phyloP scores from a whole-genome alignment of 2,329 filamentous ascomycete genomes.

The Penicillium rolfsii region DNA sequence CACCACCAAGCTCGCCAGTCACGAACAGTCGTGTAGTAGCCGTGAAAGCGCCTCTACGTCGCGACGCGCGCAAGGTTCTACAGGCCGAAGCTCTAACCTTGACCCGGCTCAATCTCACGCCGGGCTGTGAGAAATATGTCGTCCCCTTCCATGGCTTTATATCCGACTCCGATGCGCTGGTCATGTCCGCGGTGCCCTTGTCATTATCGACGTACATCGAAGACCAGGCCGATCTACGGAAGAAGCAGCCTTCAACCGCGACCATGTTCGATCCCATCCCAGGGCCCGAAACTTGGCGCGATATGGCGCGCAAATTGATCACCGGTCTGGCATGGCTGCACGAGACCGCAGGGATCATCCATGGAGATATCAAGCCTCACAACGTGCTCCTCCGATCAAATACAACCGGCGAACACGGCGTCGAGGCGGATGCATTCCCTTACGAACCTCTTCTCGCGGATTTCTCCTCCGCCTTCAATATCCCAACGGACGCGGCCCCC shows the following conservation, averaged over 20 bases:
- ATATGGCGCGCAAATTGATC: slow-evolving; percentile 47
- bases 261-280: slow-evolving; percentile 53
- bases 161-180: slow-evolving; percentile 42
- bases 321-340: slow-evolving; percentile 51
- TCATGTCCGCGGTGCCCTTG: slow-evolving; percentile 51
- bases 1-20: slow-evolving; percentile 44
- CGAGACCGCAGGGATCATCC: slow-evolving; percentile 43
- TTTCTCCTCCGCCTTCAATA: slow-evolving; percentile 48
- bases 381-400: slow-evolving; percentile 47
- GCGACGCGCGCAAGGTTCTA: slow-evolving; percentile 47
- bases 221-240: slow-evolving; percentile 34
- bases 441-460: slow-evolving; percentile 50
- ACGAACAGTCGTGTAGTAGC: slow-evolving; percentile 42
- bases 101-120: slow-evolving; percentile 41
- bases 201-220: slow-evolving; percentile 48
- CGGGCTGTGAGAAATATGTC: slow-evolving; percentile 41
- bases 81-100: slow-evolving; percentile 49
- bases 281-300: slow-evolving; percentile 45
- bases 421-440: slow-evolving; percentile 30
- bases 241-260: slow-evolving; percentile 40
- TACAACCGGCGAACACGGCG: slow-evolving; percentile 13
- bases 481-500: slow-evolving; percentile 14
- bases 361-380: slow-evolving; percentile 54
- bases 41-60: slow-evolving; percentile 49
- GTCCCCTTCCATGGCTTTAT: slow-evolving; percentile 53